Evolutionary conservation across 129 eudicot genomes (phyloP).

Genomic region (Mikania micrantha): DNA sequence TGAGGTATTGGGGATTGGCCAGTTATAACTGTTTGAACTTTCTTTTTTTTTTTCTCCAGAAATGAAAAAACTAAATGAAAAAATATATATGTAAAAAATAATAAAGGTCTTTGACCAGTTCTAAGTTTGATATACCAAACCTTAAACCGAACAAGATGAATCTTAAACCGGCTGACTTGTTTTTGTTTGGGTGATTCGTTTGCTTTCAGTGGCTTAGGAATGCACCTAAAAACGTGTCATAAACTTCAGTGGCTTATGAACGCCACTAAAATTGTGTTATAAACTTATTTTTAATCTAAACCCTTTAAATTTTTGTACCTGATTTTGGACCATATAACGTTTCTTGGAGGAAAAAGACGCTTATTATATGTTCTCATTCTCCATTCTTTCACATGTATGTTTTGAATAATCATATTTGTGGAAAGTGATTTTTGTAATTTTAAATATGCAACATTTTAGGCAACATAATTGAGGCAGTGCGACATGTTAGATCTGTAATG

Average conservation of each 20-base stretch:
- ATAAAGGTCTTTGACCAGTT: not conserved
- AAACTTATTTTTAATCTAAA: not conserved
- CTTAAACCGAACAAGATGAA: not conserved
- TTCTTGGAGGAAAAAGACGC: not conserved
- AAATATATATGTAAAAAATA: not conserved
- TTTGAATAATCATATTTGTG: not conserved
- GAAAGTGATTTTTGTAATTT: not conserved
- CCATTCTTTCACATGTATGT: not conserved
- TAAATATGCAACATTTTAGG: slow-evolving; percentile 14
- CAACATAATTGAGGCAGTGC: slow-evolving; percentile 43
- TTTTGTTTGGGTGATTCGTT: not conserved
- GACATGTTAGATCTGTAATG: slow-evolving; percentile 41
- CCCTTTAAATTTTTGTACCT: not conserved
- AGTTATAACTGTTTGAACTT: not conserved
- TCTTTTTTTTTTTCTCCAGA: not conserved
- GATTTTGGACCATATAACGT: not conserved
- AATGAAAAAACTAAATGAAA: too few relatives aligned
- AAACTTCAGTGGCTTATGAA: not conserved
- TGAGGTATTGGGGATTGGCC: not conserved
- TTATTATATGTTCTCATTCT: not conserved
- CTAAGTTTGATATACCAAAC: not conserved
- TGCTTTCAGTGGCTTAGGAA: not conserved
- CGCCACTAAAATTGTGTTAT: not conserved
- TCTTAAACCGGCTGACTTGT: not conserved
- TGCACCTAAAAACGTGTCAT: not conserved